Evolutionary conservation across 805 yeast species (phyloP).

Genomic region (Hanseniaspora vineae): DNA sequence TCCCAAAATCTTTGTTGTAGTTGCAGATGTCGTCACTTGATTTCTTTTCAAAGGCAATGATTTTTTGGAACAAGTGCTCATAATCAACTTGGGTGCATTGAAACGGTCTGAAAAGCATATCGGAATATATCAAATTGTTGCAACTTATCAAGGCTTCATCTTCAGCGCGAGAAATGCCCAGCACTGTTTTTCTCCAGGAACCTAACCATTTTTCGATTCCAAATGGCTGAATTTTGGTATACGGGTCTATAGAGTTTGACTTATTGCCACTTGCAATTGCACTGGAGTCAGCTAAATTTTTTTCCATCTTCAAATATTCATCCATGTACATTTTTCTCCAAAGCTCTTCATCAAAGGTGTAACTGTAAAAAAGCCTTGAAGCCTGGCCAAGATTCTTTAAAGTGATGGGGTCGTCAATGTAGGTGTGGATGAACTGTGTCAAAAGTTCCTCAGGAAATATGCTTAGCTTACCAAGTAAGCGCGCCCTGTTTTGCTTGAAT

Average conservation of each 20-base stretch:
- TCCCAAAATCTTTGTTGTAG: slow-evolving; percentile 22
- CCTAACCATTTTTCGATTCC: slow-evolving; percentile 48
- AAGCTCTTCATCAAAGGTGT: slow-evolving; percentile 59
- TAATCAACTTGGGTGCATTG: slow-evolving; percentile 68
- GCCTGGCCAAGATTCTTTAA: slow-evolving; percentile 41
- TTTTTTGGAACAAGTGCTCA: slow-evolving; percentile 30
- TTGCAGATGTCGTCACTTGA: slow-evolving; percentile 14
- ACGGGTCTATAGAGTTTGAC: slow-evolving; percentile 1
- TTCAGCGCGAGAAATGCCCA: slow-evolving; percentile 23
- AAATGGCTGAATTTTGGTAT: slow-evolving; percentile 15
- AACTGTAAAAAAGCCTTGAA: slow-evolving; percentile 62
- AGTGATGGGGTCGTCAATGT: slow-evolving; percentile 34
- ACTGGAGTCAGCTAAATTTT: background rate
- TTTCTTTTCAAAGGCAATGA: slow-evolving; percentile 34
- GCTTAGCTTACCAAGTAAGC: slow-evolving; percentile 42
- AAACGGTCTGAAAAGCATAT: slow-evolving; percentile 67
- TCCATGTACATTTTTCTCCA: slow-evolving; percentile 56
- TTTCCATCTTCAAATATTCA: slow-evolving; percentile 11
- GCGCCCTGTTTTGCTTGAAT: slow-evolving; percentile 9
- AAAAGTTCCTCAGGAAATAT: slow-evolving; percentile 52
- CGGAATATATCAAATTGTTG: slow-evolving; percentile 52
- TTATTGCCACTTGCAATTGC: background rate
- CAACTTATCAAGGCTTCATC: slow-evolving; percentile 34
- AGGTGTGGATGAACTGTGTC: slow-evolving; percentile 33
- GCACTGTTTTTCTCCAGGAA: slow-evolving; percentile 61